Base-by-base conservation (phyloP, 208 protist genomes). In the Blastocrithidia nonstop region DNA sequence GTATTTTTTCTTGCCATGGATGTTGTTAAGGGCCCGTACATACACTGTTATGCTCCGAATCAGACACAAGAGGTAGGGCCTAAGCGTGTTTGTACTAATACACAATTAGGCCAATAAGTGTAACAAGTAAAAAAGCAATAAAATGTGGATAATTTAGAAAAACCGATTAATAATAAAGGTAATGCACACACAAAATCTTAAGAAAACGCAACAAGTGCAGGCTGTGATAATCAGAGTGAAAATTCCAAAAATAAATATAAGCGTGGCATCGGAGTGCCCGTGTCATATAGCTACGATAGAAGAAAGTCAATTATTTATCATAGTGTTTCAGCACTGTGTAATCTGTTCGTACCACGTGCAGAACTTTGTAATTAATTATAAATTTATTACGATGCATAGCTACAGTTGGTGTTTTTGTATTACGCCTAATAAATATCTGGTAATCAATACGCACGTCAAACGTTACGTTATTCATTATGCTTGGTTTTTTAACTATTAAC, bases 401-500 rank as follows among this genome's bases (percentile, higher is more conserved):
- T 66, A 5, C 72, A 70, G 26, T 50, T 66, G 19, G 62, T 88
- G 23, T 80, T 73, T 43, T 60, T 92, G 21, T 88, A 86, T 50
- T 85, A 86, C 50, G 65, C 77, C 2, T 74, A 86, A 43, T 77
- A 92, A 38, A 82, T 92, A 32, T 55, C 77, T 0, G 82, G 82
- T 4, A 54, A 75, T 36, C 77, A 81, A 40, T 92, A 92, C 48
- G 61, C 70, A 43, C 66, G 82, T 20, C 81, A 92, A 40, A 86
- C 75, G 21, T 58, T 92, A 50, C 77, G 78, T 23, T 87, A 85
- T 55, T 74, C 77, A 6, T 48, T 92, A 23, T 86, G 82, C 51
- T 68, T 92, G 39, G 64, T 72, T 35, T 85, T 87, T 47, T 61
- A 85, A 6, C 61, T 78, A 49, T 20, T 58, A 37, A 57, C 35